Percentiles rank a stretch among this genome's conserved stretches.
These are phyloP conservation scores for Pichiaceae sp. DNA, from an alignment of 1,139 yeast genomes.

Conservation along the genomic window DNA sequence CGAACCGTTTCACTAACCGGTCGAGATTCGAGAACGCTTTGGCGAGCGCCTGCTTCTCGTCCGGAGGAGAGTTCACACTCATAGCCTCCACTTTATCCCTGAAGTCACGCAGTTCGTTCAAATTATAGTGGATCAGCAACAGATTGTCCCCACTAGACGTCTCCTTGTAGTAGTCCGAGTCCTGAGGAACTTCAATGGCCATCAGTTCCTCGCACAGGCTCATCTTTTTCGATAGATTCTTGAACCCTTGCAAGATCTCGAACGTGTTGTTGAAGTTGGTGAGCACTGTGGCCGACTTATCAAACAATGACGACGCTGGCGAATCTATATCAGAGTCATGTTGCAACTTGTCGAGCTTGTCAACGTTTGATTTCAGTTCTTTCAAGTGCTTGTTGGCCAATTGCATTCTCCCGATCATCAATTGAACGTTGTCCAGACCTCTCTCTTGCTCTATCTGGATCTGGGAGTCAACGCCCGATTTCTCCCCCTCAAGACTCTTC, in stretches of 20 bases:
- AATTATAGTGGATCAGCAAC: constrained; percentile 57
- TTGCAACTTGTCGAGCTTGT: constrained; percentile 49
- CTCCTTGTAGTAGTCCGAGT: constrained; percentile 41
- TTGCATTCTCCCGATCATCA: constrained; percentile 17
- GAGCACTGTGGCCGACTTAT: constrained; percentile 56
- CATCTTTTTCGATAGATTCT: constrained; percentile 44
- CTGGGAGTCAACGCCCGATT: constrained; percentile 38
- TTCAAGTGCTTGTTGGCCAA: constrained; percentile 33
- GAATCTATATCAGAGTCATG: constrained; percentile 44
- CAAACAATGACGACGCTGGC: constrained; percentile 47
- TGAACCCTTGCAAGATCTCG: constrained; percentile 55
- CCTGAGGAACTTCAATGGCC: constrained; percentile 42
- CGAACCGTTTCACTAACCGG: constrained; percentile 49
- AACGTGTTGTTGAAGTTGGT: constrained; percentile 68
- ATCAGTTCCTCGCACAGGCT: constrained; percentile 44
- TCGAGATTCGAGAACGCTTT: constrained; percentile 50
- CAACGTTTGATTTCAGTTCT: constrained; percentile 45
- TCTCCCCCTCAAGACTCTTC: constrained; percentile 41
- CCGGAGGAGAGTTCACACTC: constrained; percentile 42
- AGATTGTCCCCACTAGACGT: constrained; percentile 35
- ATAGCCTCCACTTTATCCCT: constrained; percentile 56
- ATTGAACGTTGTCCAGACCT: constrained; percentile 12
- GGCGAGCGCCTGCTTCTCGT: constrained; percentile 58
- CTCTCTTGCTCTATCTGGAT: constrained; percentile 37
- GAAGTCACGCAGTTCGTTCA: constrained; percentile 69